A percentile compares a stretch with the other conserved stretches of the same genome.
These are phyloP conservation scores for Purshia tridentata DNA, from an alignment of 306 rosid species.

Conservation along the genomic window DNA sequence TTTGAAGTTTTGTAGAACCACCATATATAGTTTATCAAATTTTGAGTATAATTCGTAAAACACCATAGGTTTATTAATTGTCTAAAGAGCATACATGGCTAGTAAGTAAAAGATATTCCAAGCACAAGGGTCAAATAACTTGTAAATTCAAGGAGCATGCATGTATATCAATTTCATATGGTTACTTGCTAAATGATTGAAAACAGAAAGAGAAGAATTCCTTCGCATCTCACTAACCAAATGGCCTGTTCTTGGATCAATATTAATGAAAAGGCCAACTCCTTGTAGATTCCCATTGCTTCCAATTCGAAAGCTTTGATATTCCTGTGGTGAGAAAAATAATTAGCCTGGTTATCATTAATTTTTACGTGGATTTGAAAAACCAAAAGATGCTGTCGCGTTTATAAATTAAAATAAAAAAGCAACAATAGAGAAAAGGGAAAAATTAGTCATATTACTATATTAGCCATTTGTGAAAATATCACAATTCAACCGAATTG, in stretches of 20 bases:
- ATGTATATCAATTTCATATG: neutral
- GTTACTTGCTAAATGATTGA: neutral
- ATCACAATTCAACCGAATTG: conserved; percentile 4
- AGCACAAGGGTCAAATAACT: neutral
- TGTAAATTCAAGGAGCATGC: conserved; percentile 1
- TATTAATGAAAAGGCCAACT: conserved; percentile 85
- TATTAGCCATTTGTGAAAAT: neutral
- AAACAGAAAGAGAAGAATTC: neutral
- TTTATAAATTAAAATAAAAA: conserved; percentile 1
- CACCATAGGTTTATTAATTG: neutral
- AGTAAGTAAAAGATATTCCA: neutral
- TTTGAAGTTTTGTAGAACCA: neutral
- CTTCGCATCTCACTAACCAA: conserved; percentile 55
- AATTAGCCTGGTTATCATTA: conserved; percentile 15
- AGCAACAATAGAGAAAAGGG: conserved; percentile 14
- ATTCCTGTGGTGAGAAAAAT: conserved; percentile 56
- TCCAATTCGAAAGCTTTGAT: conserved; percentile 86
- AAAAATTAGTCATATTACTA: neutral
- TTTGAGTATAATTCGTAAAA: neutral
- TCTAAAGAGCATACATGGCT: neutral
- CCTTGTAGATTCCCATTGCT: conserved; percentile 92
- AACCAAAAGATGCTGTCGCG: conserved; percentile 5
- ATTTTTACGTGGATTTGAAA: neutral
- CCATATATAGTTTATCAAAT: neutral
- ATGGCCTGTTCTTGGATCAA: conserved; percentile 82